Base-by-base conservation (phyloP, 2,329 filamentous ascomycete species). In the Alternaria triticimaculans region DNA sequence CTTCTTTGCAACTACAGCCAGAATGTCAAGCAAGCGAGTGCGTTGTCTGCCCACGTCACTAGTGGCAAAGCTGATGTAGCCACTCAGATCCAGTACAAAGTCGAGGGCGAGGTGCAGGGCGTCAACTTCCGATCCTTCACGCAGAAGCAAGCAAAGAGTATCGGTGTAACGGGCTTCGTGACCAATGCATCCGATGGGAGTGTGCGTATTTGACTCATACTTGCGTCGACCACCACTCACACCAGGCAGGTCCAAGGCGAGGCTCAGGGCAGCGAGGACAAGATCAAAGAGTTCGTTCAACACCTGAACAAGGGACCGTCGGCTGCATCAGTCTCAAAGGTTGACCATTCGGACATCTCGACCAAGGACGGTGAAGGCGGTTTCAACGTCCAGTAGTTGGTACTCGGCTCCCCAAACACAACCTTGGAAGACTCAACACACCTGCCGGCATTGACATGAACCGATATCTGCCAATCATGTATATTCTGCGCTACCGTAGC, bases 161-260 rank as follows among this genome's bases (percentile, higher is more conserved):
- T 84, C 25, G 80, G 80, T 21, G 62, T 85, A 7, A 85, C 83
- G 18, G 84, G 84, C 49, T 81, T 74, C 56, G 83, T 85, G 6
- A 78, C 79, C 58, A 85, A 85, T 66, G 80, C 76, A 6, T 79
- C 77, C 11, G 82, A 85, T 65, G 84, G 84, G 45, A 80, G 76
- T 8, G 83, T 83, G 69, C 50, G 75, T 58, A 57, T 44, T 25
- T 26, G 15, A 15, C 25, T 28, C 28, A 10, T 8, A 30, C 33
- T 37, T 12, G 7, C 25, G 11, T 4, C 6, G 21, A 44, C 43
- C 12, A 6, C 54, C 44, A 43, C 65, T 76, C 37, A 75, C 33
- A 21, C 30, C 26, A 3, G 11, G 5, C 69, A 97, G 93, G 94
- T 98, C 50, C 89, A 93, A 75, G 95, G 95, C 25, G 94, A 97